A percentile compares a stretch with the other conserved stretches of the same genome.
These are phyloP conservation scores for Phaffomyces thermotolerans DNA, from an alignment of 805 yeast genomes.

Conservation along the genomic window DNA sequence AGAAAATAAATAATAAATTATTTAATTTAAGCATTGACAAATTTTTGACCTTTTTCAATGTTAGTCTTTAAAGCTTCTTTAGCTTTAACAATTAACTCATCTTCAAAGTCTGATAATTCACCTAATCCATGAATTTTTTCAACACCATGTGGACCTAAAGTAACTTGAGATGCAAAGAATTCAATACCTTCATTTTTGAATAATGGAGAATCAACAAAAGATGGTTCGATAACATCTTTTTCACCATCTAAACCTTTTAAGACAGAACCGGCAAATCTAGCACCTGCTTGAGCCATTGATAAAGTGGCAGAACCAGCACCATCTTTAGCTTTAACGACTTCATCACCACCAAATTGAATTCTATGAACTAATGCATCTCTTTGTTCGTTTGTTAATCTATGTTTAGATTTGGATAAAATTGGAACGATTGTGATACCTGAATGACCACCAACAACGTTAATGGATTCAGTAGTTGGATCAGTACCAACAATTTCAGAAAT, in stretches of 20 bases:
- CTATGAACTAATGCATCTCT: slow-evolving; percentile 68
- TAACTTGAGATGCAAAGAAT: slow-evolving; percentile 92
- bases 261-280: slow-evolving; percentile 61
- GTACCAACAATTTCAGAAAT: slow-evolving; percentile 19
- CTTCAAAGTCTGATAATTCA: slow-evolving; percentile 67
- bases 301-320: slow-evolving; percentile 93
- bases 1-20: not conserved
- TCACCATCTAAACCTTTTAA: slow-evolving; percentile 60
- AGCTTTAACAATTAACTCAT: slow-evolving; percentile 73
- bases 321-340: slow-evolving; percentile 87
- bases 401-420: slow-evolving; percentile 75
- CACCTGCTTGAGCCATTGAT: slow-evolving; percentile 92
- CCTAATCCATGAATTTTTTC: slow-evolving; percentile 76
- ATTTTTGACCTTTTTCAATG: slow-evolving; percentile 89
- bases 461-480: slow-evolving; percentile 36
- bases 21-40: slow-evolving; percentile 62
- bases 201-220: slow-evolving; percentile 76
- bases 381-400: slow-evolving; percentile 59
- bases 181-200: slow-evolving; percentile 82
- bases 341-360: slow-evolving; percentile 95
- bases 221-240: slow-evolving; percentile 55
- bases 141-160: slow-evolving; percentile 89
- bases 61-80: slow-evolving; percentile 85
- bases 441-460: slow-evolving; percentile 84
- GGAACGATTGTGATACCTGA: slow-evolving; percentile 95